phyloP scores from a whole-genome alignment of 2,329 filamentous ascomycete genomes.

The Phyllosticta citriasiana region DNA sequence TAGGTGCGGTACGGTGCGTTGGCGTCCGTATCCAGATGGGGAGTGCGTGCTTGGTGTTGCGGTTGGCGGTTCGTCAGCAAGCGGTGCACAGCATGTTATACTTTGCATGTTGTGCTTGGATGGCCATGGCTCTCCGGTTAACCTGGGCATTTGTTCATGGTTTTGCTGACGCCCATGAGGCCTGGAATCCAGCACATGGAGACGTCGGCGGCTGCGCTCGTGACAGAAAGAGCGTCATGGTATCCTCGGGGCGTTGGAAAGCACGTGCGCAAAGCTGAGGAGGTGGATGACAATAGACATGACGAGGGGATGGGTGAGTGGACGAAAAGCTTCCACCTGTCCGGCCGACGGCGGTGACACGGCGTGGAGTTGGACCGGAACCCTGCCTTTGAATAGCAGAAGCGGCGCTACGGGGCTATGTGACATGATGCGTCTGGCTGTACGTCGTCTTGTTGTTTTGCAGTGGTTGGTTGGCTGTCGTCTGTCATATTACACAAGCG shows the following conservation, averaged over 20 bases:
- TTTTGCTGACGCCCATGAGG: too few relatives aligned
- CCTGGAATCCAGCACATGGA: background rate
- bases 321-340: background rate
- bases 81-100: too few relatives aligned
- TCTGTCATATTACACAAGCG: background rate
- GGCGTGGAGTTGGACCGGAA: background rate
- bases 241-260: too few relatives aligned
- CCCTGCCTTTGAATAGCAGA: background rate
- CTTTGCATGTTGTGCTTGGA: too few relatives aligned
- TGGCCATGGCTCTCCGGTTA: too few relatives aligned
- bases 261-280: too few relatives aligned
- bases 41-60: background rate
- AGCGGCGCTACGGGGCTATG: background rate
- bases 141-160: too few relatives aligned
- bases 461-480: background rate
- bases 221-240: background rate
- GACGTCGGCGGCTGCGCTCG: background rate
- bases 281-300: too few relatives aligned
- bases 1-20: background rate
- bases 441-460: background rate
- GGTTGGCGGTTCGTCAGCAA: background rate
- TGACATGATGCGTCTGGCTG: background rate
- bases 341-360: background rate
- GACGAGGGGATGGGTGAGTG: background rate
- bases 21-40: background rate